Conservation (phyloP, 345 rosid species). For the Excoecaria agallocha region DNA sequence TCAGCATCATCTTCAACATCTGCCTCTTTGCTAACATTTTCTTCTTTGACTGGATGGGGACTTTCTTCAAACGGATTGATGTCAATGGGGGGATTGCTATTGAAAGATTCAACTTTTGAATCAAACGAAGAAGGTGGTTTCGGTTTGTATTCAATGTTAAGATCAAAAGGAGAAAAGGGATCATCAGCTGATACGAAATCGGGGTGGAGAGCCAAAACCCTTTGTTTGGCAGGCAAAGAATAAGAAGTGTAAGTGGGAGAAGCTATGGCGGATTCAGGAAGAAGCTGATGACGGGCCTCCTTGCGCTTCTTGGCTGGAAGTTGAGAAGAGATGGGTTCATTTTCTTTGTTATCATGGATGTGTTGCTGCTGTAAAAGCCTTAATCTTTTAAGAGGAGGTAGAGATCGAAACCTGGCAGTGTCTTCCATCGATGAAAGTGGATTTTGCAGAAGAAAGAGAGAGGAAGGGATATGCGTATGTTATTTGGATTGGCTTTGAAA, state of each 20-base stretch:
- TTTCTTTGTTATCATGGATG: constrained; percentile 26
- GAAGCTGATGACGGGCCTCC: constrained; percentile 37
- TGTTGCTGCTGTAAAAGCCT: constrained; percentile 44
- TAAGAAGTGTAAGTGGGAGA: constrained; percentile 10
- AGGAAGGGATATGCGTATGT: background rate
- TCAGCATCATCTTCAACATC: constrained; percentile 29
- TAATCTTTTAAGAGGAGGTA: constrained; percentile 75
- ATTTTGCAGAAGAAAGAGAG: background rate
- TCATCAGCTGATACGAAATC: constrained; percentile 34
- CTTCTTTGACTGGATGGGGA: background rate
- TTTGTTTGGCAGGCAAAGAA: constrained; percentile 79
- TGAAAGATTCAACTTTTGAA: constrained; percentile 56
- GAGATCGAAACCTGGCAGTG: constrained; percentile 30
- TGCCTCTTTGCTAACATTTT: constrained; percentile 2
- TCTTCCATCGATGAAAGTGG: constrained; percentile 17
- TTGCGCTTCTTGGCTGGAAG: constrained; percentile 87
- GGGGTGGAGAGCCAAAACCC: constrained; percentile 78
- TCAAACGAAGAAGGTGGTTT: constrained; percentile 53
- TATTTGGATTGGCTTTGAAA: background rate
- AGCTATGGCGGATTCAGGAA: constrained; percentile 6
- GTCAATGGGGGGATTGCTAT: constrained; percentile 8
- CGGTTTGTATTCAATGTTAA: constrained; percentile 63
- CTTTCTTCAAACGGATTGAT: background rate
- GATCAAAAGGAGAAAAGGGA: constrained; percentile 62
- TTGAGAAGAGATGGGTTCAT: constrained; percentile 25